phyloP scores from a whole-genome alignment of 1,284 basidiomycete genomes.

The Cryptococcus hybrid region DNA sequence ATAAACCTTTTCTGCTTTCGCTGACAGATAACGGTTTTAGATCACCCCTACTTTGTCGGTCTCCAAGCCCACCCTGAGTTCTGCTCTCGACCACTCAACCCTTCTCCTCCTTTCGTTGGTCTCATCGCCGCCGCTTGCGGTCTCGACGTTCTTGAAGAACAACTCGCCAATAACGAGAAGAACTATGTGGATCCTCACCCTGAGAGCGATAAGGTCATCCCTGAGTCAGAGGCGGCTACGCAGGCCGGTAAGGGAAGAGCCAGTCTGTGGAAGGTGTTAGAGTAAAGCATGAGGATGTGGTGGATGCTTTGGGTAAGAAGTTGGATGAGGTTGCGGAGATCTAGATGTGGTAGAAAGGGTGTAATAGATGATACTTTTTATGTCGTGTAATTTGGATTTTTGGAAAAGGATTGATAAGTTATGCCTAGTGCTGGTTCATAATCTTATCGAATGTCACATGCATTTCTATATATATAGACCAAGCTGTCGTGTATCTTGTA shows the following conservation, averaged over 20 bases:
- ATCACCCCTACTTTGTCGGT: constrained; percentile 93
- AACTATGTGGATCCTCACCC: constrained; percentile 57
- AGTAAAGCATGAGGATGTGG: constrained; percentile 26
- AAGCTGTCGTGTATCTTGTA: too few species aligned
- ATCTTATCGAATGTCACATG: too few species aligned
- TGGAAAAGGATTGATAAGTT: too few species aligned
- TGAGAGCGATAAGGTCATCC: constrained; percentile 47
- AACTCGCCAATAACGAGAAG: constrained; percentile 64
- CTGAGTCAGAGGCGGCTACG: constrained; percentile 43
- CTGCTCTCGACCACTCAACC: constrained; percentile 97
- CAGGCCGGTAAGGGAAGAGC: constrained; percentile 37
- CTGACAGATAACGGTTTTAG: constrained; percentile 50
- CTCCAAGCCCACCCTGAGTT: constrained; percentile 98
- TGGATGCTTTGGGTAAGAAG: constrained; percentile 16
- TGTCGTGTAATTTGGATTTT: too few species aligned
- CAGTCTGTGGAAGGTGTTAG: constrained; percentile 40
- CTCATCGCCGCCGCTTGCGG: constrained; percentile 86
- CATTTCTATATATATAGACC: too few species aligned
- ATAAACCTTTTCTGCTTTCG: too few species aligned
- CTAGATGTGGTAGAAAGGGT: too few species aligned
- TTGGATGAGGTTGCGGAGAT: constrained; percentile 17
- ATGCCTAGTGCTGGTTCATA: too few species aligned
- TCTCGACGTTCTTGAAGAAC: constrained; percentile 64
- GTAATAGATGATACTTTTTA: too few species aligned
- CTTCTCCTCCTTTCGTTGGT: constrained; percentile 96